Base-by-base conservation (phyloP, 2,329 filamentous ascomycete genomes). In the Macrophomina phaseolina region DNA sequence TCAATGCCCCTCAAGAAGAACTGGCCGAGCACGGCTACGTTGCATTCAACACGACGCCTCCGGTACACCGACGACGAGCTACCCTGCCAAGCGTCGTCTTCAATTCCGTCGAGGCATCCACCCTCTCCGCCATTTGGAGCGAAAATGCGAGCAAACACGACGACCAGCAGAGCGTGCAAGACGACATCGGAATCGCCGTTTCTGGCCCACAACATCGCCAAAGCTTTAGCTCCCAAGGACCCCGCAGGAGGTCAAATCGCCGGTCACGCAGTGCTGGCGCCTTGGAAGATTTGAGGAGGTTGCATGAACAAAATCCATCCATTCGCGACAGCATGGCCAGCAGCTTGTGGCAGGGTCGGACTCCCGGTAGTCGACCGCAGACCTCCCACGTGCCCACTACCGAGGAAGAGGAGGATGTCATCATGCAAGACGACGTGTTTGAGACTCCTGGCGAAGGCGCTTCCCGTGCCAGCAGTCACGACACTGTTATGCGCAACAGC, bases 241-340 rank as follows among this genome's bases (percentile, higher is more conserved):
- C 71, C 36, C 69, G 73, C 7, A 69, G 69, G 16, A 71, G 70
- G 18, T 70, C 72, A 8, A 76, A 74, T 64, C 75, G 76, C 38
- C 48, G 67, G 49, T 79, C 77, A 51, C 75, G 76, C 67, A 79
- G 77, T 67, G 76, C 76, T 42, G 75, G 74, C 70, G 77, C 76
- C 69, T 70, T 79, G 61, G 73, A 73, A 36, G 75, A 77, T 11
- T 65, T 78, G 18, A 73, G 71, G 6, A 76, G 72, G 46, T 68
- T 68, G 14, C 71, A 69, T 14, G 69, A 70, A 5, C 36, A 11
- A 3, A 73, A 74, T 16, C 68, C 68, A 11, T 69, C 71, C 52
- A 69, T 73, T 49, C 71, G 75, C 53, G 70, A 76, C 52, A 78
- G 74, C 61, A 77, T 73, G 5, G 77, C 77, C 55, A 78, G 78